Conservation (phyloP, 2,329 filamentous ascomycete species). For the Diaporthe vexans region DNA sequence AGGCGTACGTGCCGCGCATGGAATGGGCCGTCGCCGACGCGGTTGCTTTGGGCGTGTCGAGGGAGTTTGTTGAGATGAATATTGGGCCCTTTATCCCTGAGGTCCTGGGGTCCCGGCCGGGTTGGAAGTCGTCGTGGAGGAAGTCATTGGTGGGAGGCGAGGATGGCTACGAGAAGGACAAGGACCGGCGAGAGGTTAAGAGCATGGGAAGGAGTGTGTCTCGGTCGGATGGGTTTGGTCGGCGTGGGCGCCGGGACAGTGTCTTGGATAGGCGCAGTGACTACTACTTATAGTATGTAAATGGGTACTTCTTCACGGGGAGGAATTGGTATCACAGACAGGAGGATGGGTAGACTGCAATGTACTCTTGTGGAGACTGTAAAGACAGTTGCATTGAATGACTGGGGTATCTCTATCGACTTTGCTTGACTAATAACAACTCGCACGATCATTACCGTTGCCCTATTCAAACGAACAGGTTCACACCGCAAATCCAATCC, state of each 20-base stretch:
- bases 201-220: background rate
- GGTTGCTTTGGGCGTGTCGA: background rate
- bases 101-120: background rate
- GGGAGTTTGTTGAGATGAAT: background rate
- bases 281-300: background rate
- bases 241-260: background rate
- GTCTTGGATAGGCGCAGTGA: background rate
- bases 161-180: background rate
- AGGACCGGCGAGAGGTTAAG: background rate
- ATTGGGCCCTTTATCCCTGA: background rate
- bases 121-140: background rate
- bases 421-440: constrained; percentile 26
- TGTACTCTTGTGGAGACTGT: background rate
- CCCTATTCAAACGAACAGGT: constrained; percentile 1
- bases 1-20: background rate
- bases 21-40: constrained; percentile 1
- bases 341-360: background rate
- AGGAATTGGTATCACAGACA: background rate
- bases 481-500: constrained; percentile 13
- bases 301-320: background rate
- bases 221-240: background rate
- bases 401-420: constrained; percentile 41
- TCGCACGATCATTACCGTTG: constrained; percentile 25
- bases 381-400: constrained; percentile 35
- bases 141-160: background rate